These are phyloP conservation scores for Trichosporon ovoides DNA, from an alignment of 1,284 basidiomycete genomes.

Conservation along the genomic window DNA sequence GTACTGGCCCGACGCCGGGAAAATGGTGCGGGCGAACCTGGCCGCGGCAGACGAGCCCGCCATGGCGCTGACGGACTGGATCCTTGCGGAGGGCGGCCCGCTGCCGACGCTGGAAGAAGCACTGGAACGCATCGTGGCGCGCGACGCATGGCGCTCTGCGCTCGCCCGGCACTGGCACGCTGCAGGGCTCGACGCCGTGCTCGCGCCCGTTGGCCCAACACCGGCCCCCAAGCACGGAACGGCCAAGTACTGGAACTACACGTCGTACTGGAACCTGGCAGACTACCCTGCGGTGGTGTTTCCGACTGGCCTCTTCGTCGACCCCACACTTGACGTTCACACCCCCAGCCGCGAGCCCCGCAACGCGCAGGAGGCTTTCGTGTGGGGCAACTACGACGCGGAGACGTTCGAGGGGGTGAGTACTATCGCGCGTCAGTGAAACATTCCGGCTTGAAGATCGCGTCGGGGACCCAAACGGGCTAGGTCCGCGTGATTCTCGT, in stretches of 20 bases:
- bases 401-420: slow-evolving; percentile 19
- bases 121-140: slow-evolving; percentile 28
- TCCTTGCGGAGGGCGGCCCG: slow-evolving; percentile 17
- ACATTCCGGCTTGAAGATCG: too few relatives aligned
- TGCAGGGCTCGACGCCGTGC: slow-evolving; percentile 37
- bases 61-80: slow-evolving; percentile 38
- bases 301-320: slow-evolving; percentile 55
- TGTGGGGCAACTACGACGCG: slow-evolving; percentile 25
- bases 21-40: slow-evolving; percentile 22
- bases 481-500: too few relatives aligned
- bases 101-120: not conserved
- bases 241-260: slow-evolving; percentile 53
- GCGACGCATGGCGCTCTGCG: slow-evolving; percentile 32
- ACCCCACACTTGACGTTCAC: slow-evolving; percentile 56
- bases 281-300: slow-evolving; percentile 64
- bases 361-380: slow-evolving; percentile 47
- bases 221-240: slow-evolving; percentile 38
- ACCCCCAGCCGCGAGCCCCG: slow-evolving; percentile 57
- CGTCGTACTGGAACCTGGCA: slow-evolving; percentile 61
- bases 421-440: slow-evolving; percentile 53
- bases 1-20: slow-evolving; percentile 43
- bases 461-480: too few relatives aligned
- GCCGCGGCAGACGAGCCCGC: slow-evolving; percentile 33
- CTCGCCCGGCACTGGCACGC: slow-evolving; percentile 30
- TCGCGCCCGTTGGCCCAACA: slow-evolving; percentile 37